Percentiles rank a stretch among this genome's conserved stretches.
phyloP scores from a whole-genome alignment of 1,284 basidiomycete species.

The Veloporphyrellus conicus region DNA sequence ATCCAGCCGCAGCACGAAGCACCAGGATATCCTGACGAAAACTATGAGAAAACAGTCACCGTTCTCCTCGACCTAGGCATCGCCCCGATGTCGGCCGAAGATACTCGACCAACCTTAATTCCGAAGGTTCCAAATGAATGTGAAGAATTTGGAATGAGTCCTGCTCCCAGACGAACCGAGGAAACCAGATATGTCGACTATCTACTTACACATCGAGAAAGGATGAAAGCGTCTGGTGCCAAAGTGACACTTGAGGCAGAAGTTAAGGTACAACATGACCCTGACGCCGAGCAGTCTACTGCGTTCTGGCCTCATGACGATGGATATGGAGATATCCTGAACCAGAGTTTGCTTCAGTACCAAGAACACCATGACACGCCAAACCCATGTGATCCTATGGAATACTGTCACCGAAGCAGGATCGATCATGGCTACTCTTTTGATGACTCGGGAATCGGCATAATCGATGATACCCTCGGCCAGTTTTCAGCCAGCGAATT shows the following conservation, averaged over 20 bases:
- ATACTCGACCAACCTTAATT: constrained; percentile 1
- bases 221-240: constrained; percentile 10
- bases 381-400: neutral
- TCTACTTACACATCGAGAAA: constrained; percentile 26
- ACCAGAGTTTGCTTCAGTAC: neutral
- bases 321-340: neutral
- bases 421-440: constrained; percentile 11
- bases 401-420: neutral
- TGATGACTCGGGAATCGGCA: constrained; percentile 28
- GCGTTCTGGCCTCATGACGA: neutral
- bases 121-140: constrained; percentile 18
- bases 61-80: constrained; percentile 13
- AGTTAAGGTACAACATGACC: neutral
- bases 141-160: constrained; percentile 25
- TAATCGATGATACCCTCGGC: constrained; percentile 5
- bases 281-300: neutral
- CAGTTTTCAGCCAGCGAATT: constrained; percentile 7
- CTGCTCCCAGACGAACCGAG: constrained; percentile 12
- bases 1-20: constrained; percentile 27
- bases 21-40: constrained; percentile 16
- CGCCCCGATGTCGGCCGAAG: constrained; percentile 9
- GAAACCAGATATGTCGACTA: constrained; percentile 16
- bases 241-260: constrained; percentile 2
- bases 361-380: neutral
- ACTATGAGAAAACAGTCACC: constrained; percentile 5